Evolutionary conservation across 768 basidiomycete species (phyloP).

Genomic region (Galerina sulciceps): DNA sequence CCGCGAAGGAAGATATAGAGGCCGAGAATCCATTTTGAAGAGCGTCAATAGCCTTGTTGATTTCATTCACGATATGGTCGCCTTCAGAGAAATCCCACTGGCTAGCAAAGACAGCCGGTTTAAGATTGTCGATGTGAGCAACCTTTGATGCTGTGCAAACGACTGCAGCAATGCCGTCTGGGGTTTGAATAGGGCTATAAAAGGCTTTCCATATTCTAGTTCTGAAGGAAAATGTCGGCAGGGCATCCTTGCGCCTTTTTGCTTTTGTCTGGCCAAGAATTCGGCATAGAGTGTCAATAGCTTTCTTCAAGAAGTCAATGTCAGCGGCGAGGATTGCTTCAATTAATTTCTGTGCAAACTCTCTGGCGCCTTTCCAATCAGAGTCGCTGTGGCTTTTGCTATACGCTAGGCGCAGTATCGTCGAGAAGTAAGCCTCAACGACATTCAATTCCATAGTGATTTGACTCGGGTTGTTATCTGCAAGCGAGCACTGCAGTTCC

Average conservation of each 20-base stretch:
- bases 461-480: conserved; percentile 23
- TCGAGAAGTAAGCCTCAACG: conserved; percentile 42
- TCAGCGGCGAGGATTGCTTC: conserved; percentile 34
- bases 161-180: conserved; percentile 59
- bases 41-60: conserved; percentile 63
- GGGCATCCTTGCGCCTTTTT: conserved; percentile 17
- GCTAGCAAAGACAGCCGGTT: conserved; percentile 50
- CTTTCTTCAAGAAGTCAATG: conserved; percentile 31
- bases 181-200: conserved; percentile 60
- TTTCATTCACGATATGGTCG: conserved; percentile 45
- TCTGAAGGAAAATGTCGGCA: conserved; percentile 46
- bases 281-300: conserved; percentile 35
- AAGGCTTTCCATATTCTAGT: conserved; percentile 71
- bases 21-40: conserved; percentile 69
- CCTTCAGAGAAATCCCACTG: conserved; percentile 31
- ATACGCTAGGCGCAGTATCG: conserved; percentile 42
- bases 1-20: conserved; percentile 65
- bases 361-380: conserved; percentile 40
- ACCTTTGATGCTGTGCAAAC: conserved; percentile 60
- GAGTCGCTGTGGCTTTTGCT: conserved; percentile 32
- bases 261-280: conserved; percentile 28
- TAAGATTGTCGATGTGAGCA: conserved; percentile 71
- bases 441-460: conserved; percentile 28
- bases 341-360: conserved; percentile 38
- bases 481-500: conserved; percentile 27